Conservation (phyloP, 495 filamentous ascomycete genomes). For the Neurospora terricola region DNA sequence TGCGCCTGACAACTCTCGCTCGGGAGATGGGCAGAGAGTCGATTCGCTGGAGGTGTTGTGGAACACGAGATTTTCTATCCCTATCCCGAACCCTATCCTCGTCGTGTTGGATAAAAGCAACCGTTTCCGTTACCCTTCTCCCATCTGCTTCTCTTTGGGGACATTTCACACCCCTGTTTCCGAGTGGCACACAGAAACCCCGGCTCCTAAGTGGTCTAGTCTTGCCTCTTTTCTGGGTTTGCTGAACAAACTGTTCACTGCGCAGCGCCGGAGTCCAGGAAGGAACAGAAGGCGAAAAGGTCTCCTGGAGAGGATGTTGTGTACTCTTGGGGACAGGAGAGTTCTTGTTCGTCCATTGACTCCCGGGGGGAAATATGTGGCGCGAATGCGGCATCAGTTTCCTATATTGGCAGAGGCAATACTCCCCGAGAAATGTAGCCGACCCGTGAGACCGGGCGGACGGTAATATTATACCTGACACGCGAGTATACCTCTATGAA, state of each 20-base stretch:
- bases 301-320: not conserved
- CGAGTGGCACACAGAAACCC: not conserved
- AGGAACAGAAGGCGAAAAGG: not conserved
- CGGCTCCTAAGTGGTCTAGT: not conserved
- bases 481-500: not conserved
- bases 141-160: not conserved
- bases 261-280: not conserved
- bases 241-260: not conserved
- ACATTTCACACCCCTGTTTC: not conserved
- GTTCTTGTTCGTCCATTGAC: not conserved
- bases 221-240: not conserved
- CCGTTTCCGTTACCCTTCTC: not conserved
- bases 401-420: not conserved
- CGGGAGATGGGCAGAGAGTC: not conserved
- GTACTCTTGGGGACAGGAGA: not conserved
- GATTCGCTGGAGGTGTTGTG: not conserved
- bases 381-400: not conserved
- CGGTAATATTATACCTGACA: not conserved
- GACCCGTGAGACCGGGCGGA: not conserved
- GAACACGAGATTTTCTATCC: not conserved
- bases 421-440: not conserved
- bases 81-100: not conserved
- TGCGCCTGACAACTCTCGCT: not conserved
- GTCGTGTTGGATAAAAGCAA: not conserved
- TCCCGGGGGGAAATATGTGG: not conserved